Evolutionary conservation across 306 rosid genomes (phyloP).

Genomic region (Vigna mungo): DNA sequence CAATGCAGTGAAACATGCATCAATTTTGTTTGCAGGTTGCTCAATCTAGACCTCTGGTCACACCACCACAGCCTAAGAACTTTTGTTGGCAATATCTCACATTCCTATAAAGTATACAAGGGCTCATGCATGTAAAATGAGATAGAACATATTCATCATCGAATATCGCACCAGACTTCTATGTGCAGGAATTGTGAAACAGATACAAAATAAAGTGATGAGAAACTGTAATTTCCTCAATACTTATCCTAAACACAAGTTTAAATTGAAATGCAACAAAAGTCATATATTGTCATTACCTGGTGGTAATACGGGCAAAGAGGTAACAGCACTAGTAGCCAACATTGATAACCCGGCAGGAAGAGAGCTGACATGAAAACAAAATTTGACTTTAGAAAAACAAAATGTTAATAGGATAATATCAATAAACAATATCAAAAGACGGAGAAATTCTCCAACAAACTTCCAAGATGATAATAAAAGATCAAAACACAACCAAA

Average conservation of each 20-base stretch:
- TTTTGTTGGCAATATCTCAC: neutral
- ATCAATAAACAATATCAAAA: constrained; percentile 23
- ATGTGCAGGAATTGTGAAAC: neutral
- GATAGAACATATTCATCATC: constrained; percentile 10
- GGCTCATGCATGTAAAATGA: neutral
- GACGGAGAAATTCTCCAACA: neutral
- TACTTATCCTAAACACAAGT: constrained; percentile 15
- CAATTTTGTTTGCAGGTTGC: neutral
- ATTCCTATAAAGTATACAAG: constrained; percentile 22
- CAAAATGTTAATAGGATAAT: constrained; percentile 19
- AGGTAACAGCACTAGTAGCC: constrained; percentile 47
- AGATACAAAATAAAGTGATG: constrained; percentile 7
- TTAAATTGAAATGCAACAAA: constrained; percentile 21
- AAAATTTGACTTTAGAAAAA: neutral
- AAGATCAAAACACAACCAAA: neutral
- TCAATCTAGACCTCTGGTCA: constrained; percentile 16
- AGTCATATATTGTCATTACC: constrained; percentile 42
- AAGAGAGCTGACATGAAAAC: constrained; percentile 36
- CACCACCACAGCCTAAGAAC: neutral
- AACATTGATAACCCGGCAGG: constrained; percentile 42
- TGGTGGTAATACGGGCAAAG: constrained; percentile 51
- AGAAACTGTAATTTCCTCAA: neutral
- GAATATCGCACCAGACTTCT: constrained; percentile 18
- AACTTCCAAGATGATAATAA: neutral
- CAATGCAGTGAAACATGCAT: constrained; percentile 2